Percentiles rank a stretch among this genome's conserved stretches.
Conservation (phyloP, 2,329 filamentous ascomycete species). For the Calonectria pseudoreteaudii region DNA sequence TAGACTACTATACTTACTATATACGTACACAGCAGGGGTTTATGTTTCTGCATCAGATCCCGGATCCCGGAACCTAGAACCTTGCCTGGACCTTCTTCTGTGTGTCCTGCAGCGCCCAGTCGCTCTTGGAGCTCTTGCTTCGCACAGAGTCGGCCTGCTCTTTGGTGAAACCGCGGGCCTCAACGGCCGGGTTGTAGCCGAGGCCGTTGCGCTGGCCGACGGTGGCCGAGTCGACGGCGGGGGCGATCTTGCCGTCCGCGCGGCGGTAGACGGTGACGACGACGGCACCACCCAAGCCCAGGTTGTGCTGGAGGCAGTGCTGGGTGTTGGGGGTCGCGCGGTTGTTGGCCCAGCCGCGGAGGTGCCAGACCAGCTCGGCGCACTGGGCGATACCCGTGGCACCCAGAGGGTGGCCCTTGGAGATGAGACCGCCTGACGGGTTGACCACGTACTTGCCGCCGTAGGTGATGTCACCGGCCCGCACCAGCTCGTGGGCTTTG, state of each 20-base stretch:
- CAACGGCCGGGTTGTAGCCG: slow-evolving; percentile 92
- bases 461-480: slow-evolving; percentile 90
- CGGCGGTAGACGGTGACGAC: slow-evolving; percentile 92
- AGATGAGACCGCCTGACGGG: slow-evolving; percentile 93
- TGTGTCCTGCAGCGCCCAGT: slow-evolving; percentile 82
- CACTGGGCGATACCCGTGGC: slow-evolving; percentile 97
- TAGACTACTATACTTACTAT: neutral
- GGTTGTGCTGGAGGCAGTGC: slow-evolving; percentile 88
- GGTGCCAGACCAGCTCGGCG: slow-evolving; percentile 94
- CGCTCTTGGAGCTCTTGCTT: slow-evolving; percentile 72
- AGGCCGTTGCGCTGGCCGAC: slow-evolving; percentile 76
- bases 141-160: slow-evolving; percentile 79
- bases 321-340: slow-evolving; percentile 75
- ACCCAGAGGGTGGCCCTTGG: slow-evolving; percentile 94
- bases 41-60: neutral
- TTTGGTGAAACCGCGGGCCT: slow-evolving; percentile 88
- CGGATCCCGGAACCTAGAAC: slow-evolving; percentile 32
- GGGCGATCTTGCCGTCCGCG: slow-evolving; percentile 77
- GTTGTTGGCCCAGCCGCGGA: slow-evolving; percentile 97
- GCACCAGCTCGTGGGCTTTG: slow-evolving; percentile 92
- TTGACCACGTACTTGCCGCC: slow-evolving; percentile 88
- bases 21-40: neutral
- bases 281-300: slow-evolving; percentile 90
- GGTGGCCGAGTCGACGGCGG: slow-evolving; percentile 69
- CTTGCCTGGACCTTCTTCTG: slow-evolving; percentile 54